A percentile compares a stretch with the other conserved stretches of the same genome.
phyloP scores from a whole-genome alignment of 805 yeast species.

The Myxozyma nipponensis region DNA sequence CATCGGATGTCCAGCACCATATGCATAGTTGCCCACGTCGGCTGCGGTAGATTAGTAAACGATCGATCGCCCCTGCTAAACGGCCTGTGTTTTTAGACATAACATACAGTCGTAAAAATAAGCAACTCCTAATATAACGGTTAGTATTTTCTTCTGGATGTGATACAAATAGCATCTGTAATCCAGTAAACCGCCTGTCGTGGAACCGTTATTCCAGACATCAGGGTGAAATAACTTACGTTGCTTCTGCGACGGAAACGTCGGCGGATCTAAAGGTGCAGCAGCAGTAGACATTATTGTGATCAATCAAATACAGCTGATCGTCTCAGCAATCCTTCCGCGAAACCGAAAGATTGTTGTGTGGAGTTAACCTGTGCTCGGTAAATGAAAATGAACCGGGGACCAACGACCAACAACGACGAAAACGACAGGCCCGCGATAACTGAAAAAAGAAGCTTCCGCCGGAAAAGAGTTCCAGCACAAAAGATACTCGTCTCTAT shows the following conservation, averaged over 20 bases:
- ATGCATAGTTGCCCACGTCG: slow-evolving; percentile 96
- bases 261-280: slow-evolving; percentile 9
- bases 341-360: too few relatives aligned
- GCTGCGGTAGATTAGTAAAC: slow-evolving; percentile 37
- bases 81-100: too few relatives aligned
- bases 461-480: too few relatives aligned
- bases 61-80: too few relatives aligned
- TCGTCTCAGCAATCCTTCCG: too few relatives aligned
- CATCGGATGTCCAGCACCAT: slow-evolving; percentile 99
- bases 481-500: too few relatives aligned
- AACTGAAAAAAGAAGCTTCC: too few relatives aligned
- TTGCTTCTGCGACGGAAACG: slow-evolving; percentile 11
- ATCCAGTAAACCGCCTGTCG: background rate
- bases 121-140: slow-evolving; percentile 50
- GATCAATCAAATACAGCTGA: too few relatives aligned
- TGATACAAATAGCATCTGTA: background rate
- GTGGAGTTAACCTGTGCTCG: too few relatives aligned
- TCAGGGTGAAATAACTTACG: slow-evolving; percentile 3
- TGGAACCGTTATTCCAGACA: background rate
- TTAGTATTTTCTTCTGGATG: background rate
- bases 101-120: slow-evolving; percentile 64
- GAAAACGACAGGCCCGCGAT: too few relatives aligned
- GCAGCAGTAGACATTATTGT: slow-evolving; percentile 14
- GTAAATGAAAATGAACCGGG: too few relatives aligned
- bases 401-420: too few relatives aligned